A percentile compares a stretch with the other conserved stretches of the same genome.
Evolutionary conservation across 139 green algal genomes (phyloP).

Genomic region (Edaphochlamys debaryana): DNA sequence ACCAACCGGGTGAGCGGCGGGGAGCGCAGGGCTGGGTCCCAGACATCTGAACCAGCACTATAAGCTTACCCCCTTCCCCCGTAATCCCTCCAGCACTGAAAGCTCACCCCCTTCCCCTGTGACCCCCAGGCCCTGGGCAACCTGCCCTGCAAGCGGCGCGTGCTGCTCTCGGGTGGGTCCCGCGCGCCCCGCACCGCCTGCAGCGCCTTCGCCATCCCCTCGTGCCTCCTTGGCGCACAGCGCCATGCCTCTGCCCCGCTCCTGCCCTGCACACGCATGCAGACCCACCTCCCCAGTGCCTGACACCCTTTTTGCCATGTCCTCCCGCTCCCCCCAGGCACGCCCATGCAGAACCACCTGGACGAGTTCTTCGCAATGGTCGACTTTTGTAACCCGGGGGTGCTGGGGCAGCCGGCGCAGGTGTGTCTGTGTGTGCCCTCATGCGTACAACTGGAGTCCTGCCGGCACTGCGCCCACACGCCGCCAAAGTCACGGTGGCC

Average conservation of each 20-base stretch:
- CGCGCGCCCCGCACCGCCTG: neutral
- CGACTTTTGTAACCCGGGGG: conserved; percentile 93
- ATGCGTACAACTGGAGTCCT: neutral
- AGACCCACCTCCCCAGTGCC: no score
- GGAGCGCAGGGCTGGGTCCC: neutral
- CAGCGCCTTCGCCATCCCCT: neutral
- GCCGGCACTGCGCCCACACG: neutral
- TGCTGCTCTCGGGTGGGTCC: conserved; percentile 84
- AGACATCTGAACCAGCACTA: no score
- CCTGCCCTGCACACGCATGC: neutral
- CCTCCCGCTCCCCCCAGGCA: no score
- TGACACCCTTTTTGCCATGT: no score
- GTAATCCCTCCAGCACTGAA: neutral
- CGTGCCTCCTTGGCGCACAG: neutral
- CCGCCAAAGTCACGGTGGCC: no score
- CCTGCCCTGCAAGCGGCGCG: conserved; percentile 87
- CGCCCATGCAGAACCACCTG: conserved; percentile 97
- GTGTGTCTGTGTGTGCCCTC: neutral
- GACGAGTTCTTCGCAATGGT: conserved; percentile 98
- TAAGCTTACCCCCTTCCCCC: no score
- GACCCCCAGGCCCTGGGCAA: conserved; percentile 71
- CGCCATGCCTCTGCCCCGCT: neutral
- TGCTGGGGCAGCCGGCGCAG: conserved; percentile 38
- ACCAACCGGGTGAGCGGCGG: conserved; percentile 81
- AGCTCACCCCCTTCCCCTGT: neutral